These are phyloP conservation scores for Coelastrella sp. DNA, from an alignment of 139 green algal species.

Conservation along the genomic window DNA sequence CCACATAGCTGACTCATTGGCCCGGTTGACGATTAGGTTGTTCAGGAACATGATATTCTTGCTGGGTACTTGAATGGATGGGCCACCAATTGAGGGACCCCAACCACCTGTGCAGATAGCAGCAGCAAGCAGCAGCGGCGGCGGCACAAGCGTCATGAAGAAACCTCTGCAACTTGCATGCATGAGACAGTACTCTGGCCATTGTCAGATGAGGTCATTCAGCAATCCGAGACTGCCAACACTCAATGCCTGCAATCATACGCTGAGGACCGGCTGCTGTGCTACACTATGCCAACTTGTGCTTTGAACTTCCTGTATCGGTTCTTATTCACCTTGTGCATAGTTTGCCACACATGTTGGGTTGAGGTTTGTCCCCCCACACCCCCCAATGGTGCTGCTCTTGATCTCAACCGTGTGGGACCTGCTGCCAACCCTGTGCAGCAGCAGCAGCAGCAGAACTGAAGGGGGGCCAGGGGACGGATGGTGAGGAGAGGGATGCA, in stretches of 20 bases:
- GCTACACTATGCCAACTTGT: background rate
- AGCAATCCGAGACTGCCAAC: too few species aligned
- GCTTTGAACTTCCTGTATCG: too few species aligned
- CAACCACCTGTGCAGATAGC: slow-evolving; percentile 7
- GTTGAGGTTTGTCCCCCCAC: too few species aligned
- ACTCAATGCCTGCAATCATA: too few species aligned
- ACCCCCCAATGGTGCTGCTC: too few species aligned
- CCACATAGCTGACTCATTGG: background rate
- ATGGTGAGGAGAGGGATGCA: too few species aligned
- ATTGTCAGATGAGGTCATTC: too few species aligned
- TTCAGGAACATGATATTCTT: slow-evolving; percentile 34
- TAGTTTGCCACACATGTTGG: background rate
- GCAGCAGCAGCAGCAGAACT: background rate
- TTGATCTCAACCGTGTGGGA: slow-evolving; percentile 13
- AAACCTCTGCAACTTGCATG: background rate
- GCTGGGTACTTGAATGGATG: background rate
- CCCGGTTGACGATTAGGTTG: slow-evolving; percentile 32
- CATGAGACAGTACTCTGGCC: too few species aligned
- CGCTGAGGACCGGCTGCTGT: too few species aligned
- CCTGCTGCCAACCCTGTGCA: slow-evolving; percentile 15
- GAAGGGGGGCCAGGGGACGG: too few species aligned
- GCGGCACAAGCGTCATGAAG: too few species aligned
- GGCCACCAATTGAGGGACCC: background rate
- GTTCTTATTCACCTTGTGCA: background rate
- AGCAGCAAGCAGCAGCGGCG: too few species aligned